Percentiles rank a stretch among this genome's conserved stretches.
Evolutionary conservation across 75 land plant genomes (phyloP).

Genomic region (Chamaecyparis obtusa): DNA sequence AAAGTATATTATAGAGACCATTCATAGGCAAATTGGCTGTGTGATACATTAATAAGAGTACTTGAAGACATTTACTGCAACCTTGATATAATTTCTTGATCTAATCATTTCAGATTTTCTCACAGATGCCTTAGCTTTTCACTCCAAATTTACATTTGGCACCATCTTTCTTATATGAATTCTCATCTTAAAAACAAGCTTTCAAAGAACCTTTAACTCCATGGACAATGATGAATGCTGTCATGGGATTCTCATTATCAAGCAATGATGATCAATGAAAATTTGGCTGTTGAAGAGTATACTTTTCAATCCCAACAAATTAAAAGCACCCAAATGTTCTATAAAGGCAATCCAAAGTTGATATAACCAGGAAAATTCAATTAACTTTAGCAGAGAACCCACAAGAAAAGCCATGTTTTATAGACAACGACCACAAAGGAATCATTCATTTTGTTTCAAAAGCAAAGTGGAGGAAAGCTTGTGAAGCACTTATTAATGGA

Average conservation of each 20-base stretch:
- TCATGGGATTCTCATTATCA: neutral
- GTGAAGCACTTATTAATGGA: too few relatives aligned
- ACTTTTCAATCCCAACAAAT: neutral
- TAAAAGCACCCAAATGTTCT: neutral
- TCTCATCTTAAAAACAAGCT: neutral
- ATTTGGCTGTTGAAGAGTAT: neutral
- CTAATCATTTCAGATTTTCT: too few relatives aligned
- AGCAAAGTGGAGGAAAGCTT: too few relatives aligned
- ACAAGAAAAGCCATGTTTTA: neutral
- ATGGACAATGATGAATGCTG: neutral
- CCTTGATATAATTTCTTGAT: too few relatives aligned
- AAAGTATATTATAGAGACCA: too few relatives aligned
- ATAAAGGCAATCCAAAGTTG: neutral
- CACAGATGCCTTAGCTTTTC: too few relatives aligned
- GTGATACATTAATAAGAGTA: too few relatives aligned
- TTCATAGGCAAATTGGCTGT: too few relatives aligned
- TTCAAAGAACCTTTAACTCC: too few relatives aligned
- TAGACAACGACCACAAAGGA: neutral
- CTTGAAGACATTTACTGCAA: too few relatives aligned
- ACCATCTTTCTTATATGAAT: neutral
- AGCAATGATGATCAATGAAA: neutral
- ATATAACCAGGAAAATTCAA: neutral
- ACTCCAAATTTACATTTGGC: too few relatives aligned
- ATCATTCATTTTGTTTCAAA: neutral
- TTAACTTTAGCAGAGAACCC: neutral